Percentiles rank a stretch among this genome's conserved stretches.
phyloP scores from a whole-genome alignment of 1,284 basidiomycete species.

The Ceratobasidium sp. region DNA sequence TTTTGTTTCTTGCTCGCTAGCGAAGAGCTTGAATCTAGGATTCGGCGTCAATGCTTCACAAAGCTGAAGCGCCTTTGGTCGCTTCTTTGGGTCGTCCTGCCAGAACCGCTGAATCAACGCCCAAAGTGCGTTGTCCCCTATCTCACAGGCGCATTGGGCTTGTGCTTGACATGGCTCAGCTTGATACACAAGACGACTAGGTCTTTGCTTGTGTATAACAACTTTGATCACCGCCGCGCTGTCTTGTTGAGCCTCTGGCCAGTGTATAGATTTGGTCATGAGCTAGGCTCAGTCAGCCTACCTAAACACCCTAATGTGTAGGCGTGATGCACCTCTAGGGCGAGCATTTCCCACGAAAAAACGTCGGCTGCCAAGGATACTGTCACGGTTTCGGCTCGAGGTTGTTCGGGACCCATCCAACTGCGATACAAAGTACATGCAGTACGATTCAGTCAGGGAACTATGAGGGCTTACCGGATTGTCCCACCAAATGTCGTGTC shows the following conservation, averaged over 20 bases:
- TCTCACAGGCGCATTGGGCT: neutral
- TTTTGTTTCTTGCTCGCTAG: too few species aligned
- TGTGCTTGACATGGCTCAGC: neutral
- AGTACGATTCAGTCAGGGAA: neutral
- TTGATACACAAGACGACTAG: neutral
- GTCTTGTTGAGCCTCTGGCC: constrained; percentile 12
- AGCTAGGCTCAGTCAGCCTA: neutral
- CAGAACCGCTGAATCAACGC: neutral
- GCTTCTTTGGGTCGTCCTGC: neutral
- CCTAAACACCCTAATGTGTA: too few species aligned
- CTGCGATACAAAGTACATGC: neutral
- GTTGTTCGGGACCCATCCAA: constrained; percentile 24
- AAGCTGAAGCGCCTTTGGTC: neutral
- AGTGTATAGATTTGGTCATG: constrained; percentile 1
- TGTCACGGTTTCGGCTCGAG: constrained; percentile 12
- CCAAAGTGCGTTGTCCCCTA: neutral
- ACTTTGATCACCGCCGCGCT: constrained; percentile 9
- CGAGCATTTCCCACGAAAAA: constrained; percentile 15
- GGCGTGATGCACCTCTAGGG: neutral
- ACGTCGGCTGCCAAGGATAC: constrained; percentile 8
- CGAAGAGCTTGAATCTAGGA: too few species aligned
- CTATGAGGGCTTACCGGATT: neutral
- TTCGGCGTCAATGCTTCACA: neutral
- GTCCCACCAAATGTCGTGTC: constrained; percentile 6
- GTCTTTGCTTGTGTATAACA: neutral